These are phyloP conservation scores for Fusarium papillatum DNA, from an alignment of 2,329 filamentous ascomycete genomes.

Conservation along the genomic window DNA sequence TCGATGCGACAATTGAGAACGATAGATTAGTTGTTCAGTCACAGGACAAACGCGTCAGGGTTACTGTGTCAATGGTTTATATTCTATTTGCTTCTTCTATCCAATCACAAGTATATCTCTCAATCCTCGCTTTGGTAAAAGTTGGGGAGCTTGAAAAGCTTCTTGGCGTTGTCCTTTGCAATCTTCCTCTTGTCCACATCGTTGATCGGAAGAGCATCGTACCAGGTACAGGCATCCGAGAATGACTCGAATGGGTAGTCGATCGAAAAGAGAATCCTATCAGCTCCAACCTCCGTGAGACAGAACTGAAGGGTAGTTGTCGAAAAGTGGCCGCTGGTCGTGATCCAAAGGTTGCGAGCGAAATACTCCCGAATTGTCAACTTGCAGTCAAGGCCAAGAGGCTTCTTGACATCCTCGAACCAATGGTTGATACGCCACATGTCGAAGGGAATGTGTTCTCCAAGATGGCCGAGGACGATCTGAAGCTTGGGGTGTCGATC, in stretches of 20 bases:
- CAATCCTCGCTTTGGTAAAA: conserved; percentile 34
- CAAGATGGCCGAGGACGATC: conserved; percentile 62
- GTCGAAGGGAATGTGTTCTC: conserved; percentile 64
- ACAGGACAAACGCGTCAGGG: neutral
- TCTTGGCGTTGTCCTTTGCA: conserved; percentile 58
- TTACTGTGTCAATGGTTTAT: neutral
- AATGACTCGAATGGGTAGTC: conserved; percentile 67
- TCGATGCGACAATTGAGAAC: neutral
- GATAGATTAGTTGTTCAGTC: neutral
- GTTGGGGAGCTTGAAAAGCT: conserved; percentile 52
- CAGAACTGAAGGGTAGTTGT: conserved; percentile 65
- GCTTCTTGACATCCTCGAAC: conserved; percentile 69
- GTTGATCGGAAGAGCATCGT: conserved; percentile 52
- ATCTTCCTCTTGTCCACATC: conserved; percentile 54
- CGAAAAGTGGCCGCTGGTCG: conserved; percentile 69
- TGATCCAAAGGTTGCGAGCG: conserved; percentile 67
- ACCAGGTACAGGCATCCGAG: conserved; percentile 57
- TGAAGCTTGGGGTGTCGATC: conserved; percentile 61
- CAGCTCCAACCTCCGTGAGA: conserved; percentile 61
- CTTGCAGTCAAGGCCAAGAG: conserved; percentile 61
- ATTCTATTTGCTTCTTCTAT: neutral
- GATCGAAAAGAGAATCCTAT: conserved; percentile 65
- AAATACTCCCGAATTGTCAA: conserved; percentile 67
- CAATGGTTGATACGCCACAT: conserved; percentile 66
- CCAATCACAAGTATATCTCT: too few relatives aligned